These are phyloP conservation scores for Phytophthora idaei DNA, from an alignment of 352 stramenopile genomes.

Conservation along the genomic window DNA sequence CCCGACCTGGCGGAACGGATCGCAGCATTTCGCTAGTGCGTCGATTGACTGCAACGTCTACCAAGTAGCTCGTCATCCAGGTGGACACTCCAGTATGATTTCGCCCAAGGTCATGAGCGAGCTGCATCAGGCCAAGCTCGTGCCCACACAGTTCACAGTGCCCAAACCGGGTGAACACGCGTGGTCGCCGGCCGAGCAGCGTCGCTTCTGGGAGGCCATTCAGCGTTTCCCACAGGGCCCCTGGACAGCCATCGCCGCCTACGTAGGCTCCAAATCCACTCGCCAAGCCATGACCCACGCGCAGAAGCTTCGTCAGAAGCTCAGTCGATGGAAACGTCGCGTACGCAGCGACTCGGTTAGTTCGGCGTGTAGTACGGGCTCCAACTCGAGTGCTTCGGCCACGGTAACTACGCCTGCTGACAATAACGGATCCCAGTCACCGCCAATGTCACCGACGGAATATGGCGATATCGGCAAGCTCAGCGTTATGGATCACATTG, in stretches of 20 bases:
- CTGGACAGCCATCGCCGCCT: constrained; percentile 65
- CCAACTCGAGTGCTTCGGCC: constrained; percentile 34
- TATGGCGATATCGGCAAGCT: constrained; percentile 34
- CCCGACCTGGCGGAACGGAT: constrained; percentile 1
- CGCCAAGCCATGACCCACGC: constrained; percentile 74
- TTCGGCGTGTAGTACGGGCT: constrained; percentile 11
- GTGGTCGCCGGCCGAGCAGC: constrained; percentile 53
- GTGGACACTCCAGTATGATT: constrained; percentile 39
- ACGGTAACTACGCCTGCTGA: constrained; percentile 17
- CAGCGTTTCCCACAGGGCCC: constrained; percentile 62
- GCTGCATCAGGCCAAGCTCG: constrained; percentile 58
- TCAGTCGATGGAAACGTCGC: constrained; percentile 59
- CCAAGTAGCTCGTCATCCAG: constrained; percentile 1
- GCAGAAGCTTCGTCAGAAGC: constrained; percentile 74
- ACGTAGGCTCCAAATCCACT: constrained; percentile 65
- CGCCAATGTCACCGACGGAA: constrained; percentile 35
- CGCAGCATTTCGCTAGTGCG: constrained; percentile 27
- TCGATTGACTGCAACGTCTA: neutral
- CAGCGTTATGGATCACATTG: constrained; percentile 34
- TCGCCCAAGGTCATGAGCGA: constrained; percentile 66
- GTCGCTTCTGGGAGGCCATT: constrained; percentile 65
- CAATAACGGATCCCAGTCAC: constrained; percentile 24
- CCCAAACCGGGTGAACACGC: constrained; percentile 57
- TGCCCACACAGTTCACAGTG: constrained; percentile 64
- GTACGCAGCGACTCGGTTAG: constrained; percentile 43